These are phyloP conservation scores for Periglandula ipomoeae DNA, from an alignment of 2,329 filamentous ascomycete genomes.

Conservation along the genomic window DNA sequence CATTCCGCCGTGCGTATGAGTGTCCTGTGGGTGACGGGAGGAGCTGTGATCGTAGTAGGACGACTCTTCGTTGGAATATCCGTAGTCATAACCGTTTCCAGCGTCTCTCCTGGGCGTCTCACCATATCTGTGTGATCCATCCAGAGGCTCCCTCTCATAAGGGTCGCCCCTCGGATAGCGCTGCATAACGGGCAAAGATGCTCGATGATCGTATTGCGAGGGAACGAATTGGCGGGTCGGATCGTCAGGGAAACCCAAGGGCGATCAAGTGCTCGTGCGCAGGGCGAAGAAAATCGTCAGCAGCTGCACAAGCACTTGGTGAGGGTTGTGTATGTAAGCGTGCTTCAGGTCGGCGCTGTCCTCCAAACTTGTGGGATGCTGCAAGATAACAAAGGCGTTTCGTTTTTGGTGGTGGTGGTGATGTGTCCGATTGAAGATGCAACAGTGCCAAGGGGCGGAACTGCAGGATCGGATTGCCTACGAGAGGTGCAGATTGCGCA, in stretches of 20 bases:
- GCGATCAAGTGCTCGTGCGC: not conserved
- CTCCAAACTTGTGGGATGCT: not conserved
- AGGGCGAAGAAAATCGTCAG: not conserved
- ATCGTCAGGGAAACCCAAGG: not conserved
- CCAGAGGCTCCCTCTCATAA: constrained; percentile 28
- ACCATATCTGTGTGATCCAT: constrained; percentile 11
- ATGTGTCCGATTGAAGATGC: not conserved
- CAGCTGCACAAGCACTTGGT: not conserved
- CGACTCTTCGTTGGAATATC: constrained; percentile 4
- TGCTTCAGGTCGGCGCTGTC: too few relatives aligned
- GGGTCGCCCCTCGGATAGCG: constrained; percentile 21
- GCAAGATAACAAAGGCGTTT: not conserved
- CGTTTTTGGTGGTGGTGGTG: not conserved
- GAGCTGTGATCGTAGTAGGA: constrained; percentile 22
- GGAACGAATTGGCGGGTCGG: not conserved
- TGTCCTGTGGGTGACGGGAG: constrained; percentile 1
- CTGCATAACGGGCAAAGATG: constrained; percentile 18
- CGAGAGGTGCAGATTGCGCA: not conserved
- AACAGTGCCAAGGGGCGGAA: not conserved
- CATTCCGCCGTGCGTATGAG: not conserved
- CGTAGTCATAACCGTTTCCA: constrained; percentile 12
- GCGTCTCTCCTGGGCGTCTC: constrained; percentile 1
- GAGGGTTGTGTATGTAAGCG: too few relatives aligned
- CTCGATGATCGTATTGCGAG: not conserved
- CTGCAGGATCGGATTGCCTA: not conserved